These are phyloP conservation scores for Calocera cornea DNA, from an alignment of 768 basidiomycete genomes.

Conservation along the genomic window DNA sequence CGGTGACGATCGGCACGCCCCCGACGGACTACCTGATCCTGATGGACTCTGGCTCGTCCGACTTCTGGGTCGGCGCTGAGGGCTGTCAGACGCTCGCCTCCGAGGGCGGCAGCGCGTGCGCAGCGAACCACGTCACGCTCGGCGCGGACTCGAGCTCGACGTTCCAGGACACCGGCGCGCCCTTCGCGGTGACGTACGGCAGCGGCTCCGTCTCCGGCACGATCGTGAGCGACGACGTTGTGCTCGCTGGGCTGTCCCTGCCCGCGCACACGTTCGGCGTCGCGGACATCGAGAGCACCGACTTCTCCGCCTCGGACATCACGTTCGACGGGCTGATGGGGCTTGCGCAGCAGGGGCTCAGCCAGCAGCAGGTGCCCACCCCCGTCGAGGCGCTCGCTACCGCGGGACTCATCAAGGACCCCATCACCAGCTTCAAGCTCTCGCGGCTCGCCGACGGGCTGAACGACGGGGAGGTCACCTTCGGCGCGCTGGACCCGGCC, in stretches of 20 bases:
- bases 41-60: constrained; percentile 60
- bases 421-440: constrained; percentile 71
- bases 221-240: constrained; percentile 49
- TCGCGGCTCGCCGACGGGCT: constrained; percentile 52
- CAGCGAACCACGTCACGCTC: constrained; percentile 52
- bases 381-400: constrained; percentile 57
- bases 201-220: constrained; percentile 53
- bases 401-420: constrained; percentile 40
- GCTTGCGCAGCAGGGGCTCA: constrained; percentile 54
- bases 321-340: constrained; percentile 45
- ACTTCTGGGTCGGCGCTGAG: constrained; percentile 51
- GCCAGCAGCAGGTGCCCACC: constrained; percentile 48
- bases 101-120: constrained; percentile 22
- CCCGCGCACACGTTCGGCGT: constrained; percentile 54
- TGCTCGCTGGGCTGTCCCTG: constrained; percentile 48
- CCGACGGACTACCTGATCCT: constrained; percentile 41
- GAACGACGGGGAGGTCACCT: constrained; percentile 71
- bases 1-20: constrained; percentile 53
- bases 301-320: constrained; percentile 57
- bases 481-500: constrained; percentile 56
- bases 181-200: constrained; percentile 54
- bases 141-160: constrained; percentile 47
- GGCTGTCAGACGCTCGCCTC: constrained; percentile 26
- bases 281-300: constrained; percentile 41
- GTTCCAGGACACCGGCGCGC: constrained; percentile 39